Evolutionary conservation across 2,329 filamentous ascomycete genomes (phyloP).

Genomic region (Clonostachys rosea): DNA sequence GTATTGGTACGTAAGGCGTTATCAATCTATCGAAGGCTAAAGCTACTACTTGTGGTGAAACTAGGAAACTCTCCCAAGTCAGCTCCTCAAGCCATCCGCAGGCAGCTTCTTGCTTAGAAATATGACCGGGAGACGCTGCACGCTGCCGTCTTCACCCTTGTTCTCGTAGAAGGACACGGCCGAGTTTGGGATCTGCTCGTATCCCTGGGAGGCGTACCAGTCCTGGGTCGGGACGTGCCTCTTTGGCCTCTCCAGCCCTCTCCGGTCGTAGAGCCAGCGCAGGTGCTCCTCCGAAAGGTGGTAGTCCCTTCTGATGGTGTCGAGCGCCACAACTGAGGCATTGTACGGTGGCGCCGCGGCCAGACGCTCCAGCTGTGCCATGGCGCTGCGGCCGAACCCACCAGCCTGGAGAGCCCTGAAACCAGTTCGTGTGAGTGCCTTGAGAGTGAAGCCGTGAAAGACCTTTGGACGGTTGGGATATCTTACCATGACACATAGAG

Average conservation of each 20-base stretch:
- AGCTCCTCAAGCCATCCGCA: too few relatives aligned
- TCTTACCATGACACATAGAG: slow-evolving; percentile 31
- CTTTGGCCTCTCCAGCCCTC: slow-evolving; percentile 14
- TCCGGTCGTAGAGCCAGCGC: slow-evolving; percentile 15
- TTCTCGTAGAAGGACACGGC: slow-evolving; percentile 10
- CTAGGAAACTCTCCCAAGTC: too few relatives aligned
- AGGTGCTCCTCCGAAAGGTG: slow-evolving; percentile 15
- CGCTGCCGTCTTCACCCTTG: slow-evolving; percentile 6
- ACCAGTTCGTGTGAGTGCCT: background rate
- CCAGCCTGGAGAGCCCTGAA: slow-evolving; percentile 22
- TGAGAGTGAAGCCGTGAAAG: background rate
- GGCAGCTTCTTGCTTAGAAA: slow-evolving; percentile 13
- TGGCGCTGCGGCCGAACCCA: slow-evolving; percentile 27
- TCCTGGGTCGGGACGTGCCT: slow-evolving; percentile 18
- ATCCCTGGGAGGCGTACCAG: slow-evolving; percentile 21
- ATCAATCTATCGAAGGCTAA: too few relatives aligned
- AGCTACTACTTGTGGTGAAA: too few relatives aligned
- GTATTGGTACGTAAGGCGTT: too few relatives aligned
- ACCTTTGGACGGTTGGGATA: background rate
- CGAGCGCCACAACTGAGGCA: slow-evolving; percentile 24
- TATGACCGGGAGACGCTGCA: slow-evolving; percentile 7
- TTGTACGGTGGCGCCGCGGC: slow-evolving; percentile 21
- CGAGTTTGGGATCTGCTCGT: slow-evolving; percentile 7
- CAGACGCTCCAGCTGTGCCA: slow-evolving; percentile 24
- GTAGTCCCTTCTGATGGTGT: slow-evolving; percentile 22